These are phyloP conservation scores for Silene latifolia DNA, from an alignment of 148 eudicot species.

Conservation along the genomic window DNA sequence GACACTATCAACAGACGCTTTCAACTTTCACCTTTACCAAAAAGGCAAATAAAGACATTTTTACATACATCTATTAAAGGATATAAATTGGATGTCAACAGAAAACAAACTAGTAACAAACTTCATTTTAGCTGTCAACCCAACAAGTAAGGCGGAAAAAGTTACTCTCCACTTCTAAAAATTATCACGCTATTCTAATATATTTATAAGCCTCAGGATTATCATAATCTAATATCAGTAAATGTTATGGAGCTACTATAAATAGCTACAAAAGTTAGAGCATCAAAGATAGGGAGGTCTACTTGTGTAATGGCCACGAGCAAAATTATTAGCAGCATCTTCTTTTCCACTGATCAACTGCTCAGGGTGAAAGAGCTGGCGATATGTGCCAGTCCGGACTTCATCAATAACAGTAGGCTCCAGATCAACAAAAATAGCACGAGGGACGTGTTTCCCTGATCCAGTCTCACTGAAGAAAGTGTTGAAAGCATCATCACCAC, in stretches of 20 bases:
- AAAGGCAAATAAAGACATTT: not conserved
- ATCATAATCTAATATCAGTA: too few relatives aligned
- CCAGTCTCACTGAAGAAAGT: slow-evolving; percentile 54
- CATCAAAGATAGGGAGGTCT: not conserved
- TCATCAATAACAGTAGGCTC: slow-evolving; percentile 50
- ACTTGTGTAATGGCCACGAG: slow-evolving; percentile 51
- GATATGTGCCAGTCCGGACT: slow-evolving; percentile 41
- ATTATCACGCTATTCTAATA: not conserved
- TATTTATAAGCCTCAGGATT: not conserved
- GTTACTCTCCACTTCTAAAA: not conserved
- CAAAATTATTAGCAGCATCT: slow-evolving; percentile 51
- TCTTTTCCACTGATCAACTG: slow-evolving; percentile 48
- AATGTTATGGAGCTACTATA: not conserved
- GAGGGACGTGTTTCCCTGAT: slow-evolving; percentile 46
- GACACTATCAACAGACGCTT: not conserved
- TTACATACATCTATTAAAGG: too few relatives aligned
- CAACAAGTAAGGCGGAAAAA: too few relatives aligned
- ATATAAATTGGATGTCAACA: not conserved
- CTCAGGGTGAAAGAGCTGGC: slow-evolving; percentile 47
- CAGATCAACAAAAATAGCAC: slow-evolving; percentile 44
- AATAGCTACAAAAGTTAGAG: not conserved
- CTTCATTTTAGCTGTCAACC: too few relatives aligned
- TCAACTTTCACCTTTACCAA: not conserved
- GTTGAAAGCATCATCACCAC: slow-evolving; percentile 50
- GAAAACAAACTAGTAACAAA: not conserved